A percentile compares a stretch with the other conserved stretches of the same genome.
Evolutionary conservation across 805 yeast genomes (phyloP).

Genomic region (Candida sonorensis): DNA sequence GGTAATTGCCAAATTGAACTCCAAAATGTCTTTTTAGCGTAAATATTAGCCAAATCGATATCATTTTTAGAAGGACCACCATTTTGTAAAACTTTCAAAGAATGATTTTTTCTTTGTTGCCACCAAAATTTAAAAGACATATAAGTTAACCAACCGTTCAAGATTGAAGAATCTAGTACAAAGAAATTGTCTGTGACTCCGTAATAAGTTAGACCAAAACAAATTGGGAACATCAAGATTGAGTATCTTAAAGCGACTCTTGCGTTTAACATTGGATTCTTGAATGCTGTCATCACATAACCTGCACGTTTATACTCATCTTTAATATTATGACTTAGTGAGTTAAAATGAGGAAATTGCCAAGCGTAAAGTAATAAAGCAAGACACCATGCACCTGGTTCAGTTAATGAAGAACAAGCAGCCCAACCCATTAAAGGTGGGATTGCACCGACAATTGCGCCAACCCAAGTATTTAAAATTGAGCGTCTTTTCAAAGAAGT

Average conservation of each 20-base stretch:
- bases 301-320: slow-evolving; percentile 90
- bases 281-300: slow-evolving; percentile 95
- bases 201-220: slow-evolving; percentile 72
- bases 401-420: slow-evolving; percentile 67
- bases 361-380: slow-evolving; percentile 90
- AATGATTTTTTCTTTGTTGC: slow-evolving; percentile 64
- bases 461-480: slow-evolving; percentile 94
- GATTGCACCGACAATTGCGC: slow-evolving; percentile 97
- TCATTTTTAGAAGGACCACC: slow-evolving; percentile 50
- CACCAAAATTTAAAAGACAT: slow-evolving; percentile 79
- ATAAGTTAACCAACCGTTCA: slow-evolving; percentile 81
- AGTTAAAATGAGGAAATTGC: slow-evolving; percentile 98
- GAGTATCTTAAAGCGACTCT: slow-evolving; percentile 90
- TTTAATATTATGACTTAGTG: slow-evolving; percentile 81
- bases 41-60: slow-evolving; percentile 48
- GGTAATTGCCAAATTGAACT: slow-evolving; percentile 94
- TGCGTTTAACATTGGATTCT: slow-evolving; percentile 85
- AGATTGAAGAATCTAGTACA: slow-evolving; percentile 69
- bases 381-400: slow-evolving; percentile 94
- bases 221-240: slow-evolving; percentile 87
- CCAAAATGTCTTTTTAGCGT: slow-evolving; percentile 87
- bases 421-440: slow-evolving; percentile 99
- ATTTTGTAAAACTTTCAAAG: slow-evolving; percentile 25
- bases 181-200: slow-evolving; percentile 80
- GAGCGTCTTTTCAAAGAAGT: slow-evolving; percentile 83